These are phyloP conservation scores for Cladophialophora chaetospira DNA, from an alignment of 2,329 filamentous ascomycete genomes.

Conservation along the genomic window DNA sequence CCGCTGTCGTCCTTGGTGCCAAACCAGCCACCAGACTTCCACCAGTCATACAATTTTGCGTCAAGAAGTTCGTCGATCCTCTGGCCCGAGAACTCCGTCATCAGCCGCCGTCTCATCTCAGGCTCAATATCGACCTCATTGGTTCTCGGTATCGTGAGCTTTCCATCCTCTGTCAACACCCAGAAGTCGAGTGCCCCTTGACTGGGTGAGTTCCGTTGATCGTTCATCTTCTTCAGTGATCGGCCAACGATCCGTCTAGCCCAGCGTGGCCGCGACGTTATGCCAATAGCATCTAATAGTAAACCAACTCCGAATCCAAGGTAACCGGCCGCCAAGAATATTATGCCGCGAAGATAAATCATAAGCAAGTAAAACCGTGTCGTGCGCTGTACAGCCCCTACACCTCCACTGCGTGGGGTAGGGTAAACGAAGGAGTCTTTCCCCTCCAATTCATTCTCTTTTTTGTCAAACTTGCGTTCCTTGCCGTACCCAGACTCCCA, in stretches of 20 bases:
- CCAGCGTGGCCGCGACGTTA: constrained; percentile 66
- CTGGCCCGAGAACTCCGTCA: constrained; percentile 37
- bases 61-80: constrained; percentile 66
- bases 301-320: constrained; percentile 58
- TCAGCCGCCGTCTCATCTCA: constrained; percentile 69
- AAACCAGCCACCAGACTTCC: constrained; percentile 81
- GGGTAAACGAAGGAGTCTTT: constrained; percentile 39
- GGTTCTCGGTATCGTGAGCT: constrained; percentile 58
- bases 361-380: constrained; percentile 73
- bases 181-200: constrained; percentile 53
- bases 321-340: constrained; percentile 63
- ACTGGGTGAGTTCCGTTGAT: constrained; percentile 28
- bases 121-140: constrained; percentile 77
- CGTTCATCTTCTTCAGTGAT: constrained; percentile 28
- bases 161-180: constrained; percentile 56
- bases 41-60: constrained; percentile 77
- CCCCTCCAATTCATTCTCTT: constrained; percentile 30
- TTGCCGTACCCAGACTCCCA: constrained; percentile 52
- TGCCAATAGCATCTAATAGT: constrained; percentile 60
- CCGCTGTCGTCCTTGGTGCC: constrained; percentile 78
- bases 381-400: constrained; percentile 77
- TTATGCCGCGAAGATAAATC: constrained; percentile 75
- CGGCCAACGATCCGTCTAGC: constrained; percentile 47
- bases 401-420: constrained; percentile 57
- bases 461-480: constrained; percentile 49